Conservation (phyloP, 208 protist genomes). For the Trypanosoma cruzi region DNA sequence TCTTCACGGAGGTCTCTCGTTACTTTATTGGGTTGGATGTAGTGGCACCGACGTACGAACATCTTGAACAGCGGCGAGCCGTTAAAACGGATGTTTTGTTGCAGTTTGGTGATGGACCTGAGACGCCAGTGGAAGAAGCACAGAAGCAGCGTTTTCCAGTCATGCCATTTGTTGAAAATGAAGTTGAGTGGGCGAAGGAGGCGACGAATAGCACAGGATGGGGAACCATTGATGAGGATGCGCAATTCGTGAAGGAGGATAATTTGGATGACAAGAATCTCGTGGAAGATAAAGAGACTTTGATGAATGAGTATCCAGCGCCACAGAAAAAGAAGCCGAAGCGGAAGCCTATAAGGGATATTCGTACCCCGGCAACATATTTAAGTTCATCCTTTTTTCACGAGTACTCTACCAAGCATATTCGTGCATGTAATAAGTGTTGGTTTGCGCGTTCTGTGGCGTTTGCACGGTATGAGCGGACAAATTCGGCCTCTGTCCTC, state of each 20-base stretch:
- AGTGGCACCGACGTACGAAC: constrained; percentile 80
- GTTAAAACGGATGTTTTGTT: constrained; percentile 62
- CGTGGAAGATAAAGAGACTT: background rate
- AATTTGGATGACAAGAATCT: too few relatives aligned
- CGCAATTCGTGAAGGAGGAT: background rate
- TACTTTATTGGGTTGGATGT: constrained; percentile 83
- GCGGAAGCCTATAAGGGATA: background rate
- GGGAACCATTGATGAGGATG: background rate
- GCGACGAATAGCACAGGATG: background rate
- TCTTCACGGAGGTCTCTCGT: constrained; percentile 67
- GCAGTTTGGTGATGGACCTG: constrained; percentile 44
- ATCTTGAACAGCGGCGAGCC: constrained; percentile 55
- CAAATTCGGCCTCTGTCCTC: constrained; percentile 20
- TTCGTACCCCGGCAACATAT: background rate
- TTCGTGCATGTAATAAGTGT: constrained; percentile 14
- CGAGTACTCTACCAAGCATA: background rate
- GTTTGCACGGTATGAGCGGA: constrained; percentile 35
- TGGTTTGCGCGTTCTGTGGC: constrained; percentile 75
- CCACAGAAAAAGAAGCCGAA: too few relatives aligned
- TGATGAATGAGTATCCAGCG: background rate
- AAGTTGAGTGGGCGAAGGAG: background rate
- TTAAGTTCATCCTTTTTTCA: background rate
- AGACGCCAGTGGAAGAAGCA: constrained; percentile 6
- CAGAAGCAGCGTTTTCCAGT: background rate
- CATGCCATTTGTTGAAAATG: background rate